phyloP scores from a whole-genome alignment of 805 yeast species.

The Kluyveromyces starmeri region DNA sequence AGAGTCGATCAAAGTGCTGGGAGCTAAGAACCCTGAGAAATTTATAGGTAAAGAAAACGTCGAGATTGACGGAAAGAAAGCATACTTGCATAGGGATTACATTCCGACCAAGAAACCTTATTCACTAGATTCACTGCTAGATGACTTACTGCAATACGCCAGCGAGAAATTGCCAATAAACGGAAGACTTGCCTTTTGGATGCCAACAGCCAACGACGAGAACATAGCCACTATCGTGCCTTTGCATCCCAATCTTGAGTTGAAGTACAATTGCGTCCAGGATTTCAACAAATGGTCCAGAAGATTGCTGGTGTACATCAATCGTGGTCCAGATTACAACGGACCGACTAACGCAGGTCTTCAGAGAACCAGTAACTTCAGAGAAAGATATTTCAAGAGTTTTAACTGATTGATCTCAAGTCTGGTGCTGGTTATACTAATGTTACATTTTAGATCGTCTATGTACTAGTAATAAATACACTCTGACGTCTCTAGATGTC shows the following conservation, averaged over 20 bases:
- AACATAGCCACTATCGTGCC: slow-evolving; percentile 64
- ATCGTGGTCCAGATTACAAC: slow-evolving; percentile 46
- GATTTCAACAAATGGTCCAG: slow-evolving; percentile 92
- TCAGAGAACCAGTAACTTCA: slow-evolving; percentile 49
- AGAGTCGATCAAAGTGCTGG: slow-evolving; percentile 89
- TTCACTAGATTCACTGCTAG: slow-evolving; percentile 64
- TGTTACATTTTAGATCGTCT: too few species aligned
- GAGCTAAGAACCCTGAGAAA: slow-evolving; percentile 62
- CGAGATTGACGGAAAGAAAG: slow-evolving; percentile 70
- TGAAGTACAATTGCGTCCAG: slow-evolving; percentile 71
- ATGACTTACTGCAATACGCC: slow-evolving; percentile 69
- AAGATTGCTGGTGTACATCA: slow-evolving; percentile 70
- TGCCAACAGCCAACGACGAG: slow-evolving; percentile 94
- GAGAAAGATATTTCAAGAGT: slow-evolving; percentile 69
- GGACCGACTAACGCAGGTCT: slow-evolving; percentile 40
- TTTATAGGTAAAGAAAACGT: slow-evolving; percentile 65
- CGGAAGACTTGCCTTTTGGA: slow-evolving; percentile 91
- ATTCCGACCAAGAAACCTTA: slow-evolving; percentile 91
- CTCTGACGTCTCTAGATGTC: too few species aligned
- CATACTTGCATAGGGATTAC: slow-evolving; percentile 70
- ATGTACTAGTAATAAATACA: too few species aligned
- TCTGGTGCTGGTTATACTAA: too few species aligned
- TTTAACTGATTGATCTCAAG: slow-evolving; percentile 41
- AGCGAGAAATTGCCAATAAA: slow-evolving; percentile 59
- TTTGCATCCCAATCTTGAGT: slow-evolving; percentile 61